phyloP scores from a whole-genome alignment of 2,329 filamentous ascomycete species.

The Trichophyton benhamiae region DNA sequence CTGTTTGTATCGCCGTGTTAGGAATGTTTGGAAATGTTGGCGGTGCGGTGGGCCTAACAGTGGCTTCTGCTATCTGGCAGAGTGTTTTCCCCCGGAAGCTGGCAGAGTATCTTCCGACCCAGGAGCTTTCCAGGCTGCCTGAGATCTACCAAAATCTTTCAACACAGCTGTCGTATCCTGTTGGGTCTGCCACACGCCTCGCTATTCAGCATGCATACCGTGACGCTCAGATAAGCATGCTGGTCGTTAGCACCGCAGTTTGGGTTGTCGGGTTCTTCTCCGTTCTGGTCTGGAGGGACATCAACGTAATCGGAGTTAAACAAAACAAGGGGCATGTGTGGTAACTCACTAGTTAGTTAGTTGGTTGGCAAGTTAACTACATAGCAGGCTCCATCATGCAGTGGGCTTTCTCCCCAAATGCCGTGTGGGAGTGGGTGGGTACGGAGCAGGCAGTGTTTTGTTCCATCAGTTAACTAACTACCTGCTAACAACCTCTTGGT shows the following conservation, averaged over 20 bases:
- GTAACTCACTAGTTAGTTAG: background rate
- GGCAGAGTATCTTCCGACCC: conserved; percentile 14
- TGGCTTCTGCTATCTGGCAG: conserved; percentile 22
- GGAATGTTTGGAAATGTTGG: conserved; percentile 21
- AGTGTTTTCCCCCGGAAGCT: conserved; percentile 16
- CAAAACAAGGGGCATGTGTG: conserved; percentile 3
- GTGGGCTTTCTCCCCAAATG: too few species aligned
- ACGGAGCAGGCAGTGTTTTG: too few species aligned
- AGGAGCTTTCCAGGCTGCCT: conserved; percentile 10
- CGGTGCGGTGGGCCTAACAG: conserved; percentile 18
- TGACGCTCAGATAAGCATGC: conserved; percentile 33
- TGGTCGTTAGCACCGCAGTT: conserved; percentile 23
- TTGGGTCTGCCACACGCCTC: conserved; percentile 28
- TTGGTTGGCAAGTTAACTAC: background rate
- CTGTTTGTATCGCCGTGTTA: conserved; percentile 23
- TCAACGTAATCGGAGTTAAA: conserved; percentile 34
- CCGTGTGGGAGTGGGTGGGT: too few species aligned
- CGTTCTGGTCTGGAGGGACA: conserved; percentile 37
- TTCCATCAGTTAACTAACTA: too few species aligned
- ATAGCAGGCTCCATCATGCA: too few species aligned
- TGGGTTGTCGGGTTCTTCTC: conserved; percentile 19
- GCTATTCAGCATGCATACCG: conserved; percentile 37
- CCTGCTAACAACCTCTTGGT: too few species aligned
- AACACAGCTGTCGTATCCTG: conserved; percentile 22
- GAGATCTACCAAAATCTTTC: conserved; percentile 17